Percentiles rank a stretch among this genome's conserved stretches.
phyloP scores from a whole-genome alignment of 1,139 yeast genomes.

The Saccharomyces hybrid region DNA sequence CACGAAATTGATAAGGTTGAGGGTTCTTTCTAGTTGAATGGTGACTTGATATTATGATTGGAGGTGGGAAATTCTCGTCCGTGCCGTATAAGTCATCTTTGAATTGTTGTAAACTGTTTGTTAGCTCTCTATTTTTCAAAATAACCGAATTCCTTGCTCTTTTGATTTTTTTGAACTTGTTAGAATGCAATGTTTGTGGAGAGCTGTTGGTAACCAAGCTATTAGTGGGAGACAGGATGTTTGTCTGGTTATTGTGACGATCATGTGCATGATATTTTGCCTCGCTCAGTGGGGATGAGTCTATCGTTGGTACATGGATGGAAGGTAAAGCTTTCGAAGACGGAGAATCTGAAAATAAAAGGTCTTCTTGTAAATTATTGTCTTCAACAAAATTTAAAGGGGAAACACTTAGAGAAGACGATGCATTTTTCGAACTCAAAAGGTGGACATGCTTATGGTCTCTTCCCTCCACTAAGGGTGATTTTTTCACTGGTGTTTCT shows the following conservation, averaged over 20 bases:
- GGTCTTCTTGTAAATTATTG: not conserved
- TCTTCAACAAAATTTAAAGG: not conserved
- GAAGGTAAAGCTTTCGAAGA: not conserved
- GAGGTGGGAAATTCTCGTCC: constrained; percentile 11
- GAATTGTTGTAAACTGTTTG: constrained; percentile 30
- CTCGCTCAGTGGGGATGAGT: constrained; percentile 6
- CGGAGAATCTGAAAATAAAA: not conserved
- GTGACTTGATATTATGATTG: constrained; percentile 3
- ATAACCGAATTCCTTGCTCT: constrained; percentile 29
- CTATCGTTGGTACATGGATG: not conserved
- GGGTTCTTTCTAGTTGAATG: not conserved
- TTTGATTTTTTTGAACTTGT: constrained; percentile 21
- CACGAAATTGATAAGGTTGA: not conserved
- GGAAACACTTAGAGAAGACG: not conserved
- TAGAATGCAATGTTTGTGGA: constrained; percentile 2
- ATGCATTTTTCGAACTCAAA: not conserved
- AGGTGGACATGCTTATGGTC: constrained; percentile 6
- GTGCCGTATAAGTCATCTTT: constrained; percentile 32
- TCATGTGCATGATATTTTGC: not conserved
- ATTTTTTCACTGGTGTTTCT: constrained; percentile 31
- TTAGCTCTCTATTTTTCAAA: constrained; percentile 27
- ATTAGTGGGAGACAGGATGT: constrained; percentile 4
- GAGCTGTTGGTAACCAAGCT: not conserved
- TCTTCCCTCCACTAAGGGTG: constrained; percentile 23
- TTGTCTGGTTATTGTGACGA: not conserved